A percentile compares a stretch with the other conserved stretches of the same genome.
Evolutionary conservation across 148 eudicot genomes (phyloP).

Genomic region (Fallopia convolvulus): DNA sequence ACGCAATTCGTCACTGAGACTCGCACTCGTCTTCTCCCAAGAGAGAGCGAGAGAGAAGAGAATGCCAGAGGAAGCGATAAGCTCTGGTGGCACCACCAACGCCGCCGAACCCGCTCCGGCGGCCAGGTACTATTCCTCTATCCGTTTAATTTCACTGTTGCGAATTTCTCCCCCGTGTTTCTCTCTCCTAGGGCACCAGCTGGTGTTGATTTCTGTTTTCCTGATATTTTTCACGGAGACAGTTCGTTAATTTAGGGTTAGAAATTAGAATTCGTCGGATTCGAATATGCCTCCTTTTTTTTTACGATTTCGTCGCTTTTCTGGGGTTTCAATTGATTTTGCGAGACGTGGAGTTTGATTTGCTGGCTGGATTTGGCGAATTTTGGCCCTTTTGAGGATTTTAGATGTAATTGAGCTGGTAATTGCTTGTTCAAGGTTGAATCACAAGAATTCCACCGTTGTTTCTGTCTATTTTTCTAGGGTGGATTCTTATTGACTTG

Average conservation of each 20-base stretch:
- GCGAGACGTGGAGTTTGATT: background rate
- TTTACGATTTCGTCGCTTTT: background rate
- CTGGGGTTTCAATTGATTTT: background rate
- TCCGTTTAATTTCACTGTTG: background rate
- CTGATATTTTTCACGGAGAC: background rate
- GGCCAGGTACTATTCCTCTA: constrained; percentile 39
- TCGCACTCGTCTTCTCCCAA: background rate
- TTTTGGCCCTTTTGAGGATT: background rate
- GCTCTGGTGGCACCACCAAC: constrained; percentile 51
- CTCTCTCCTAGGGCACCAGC: constrained; percentile 26
- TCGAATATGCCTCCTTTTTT: background rate
- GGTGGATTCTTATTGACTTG: background rate
- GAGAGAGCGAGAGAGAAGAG: constrained; percentile 13
- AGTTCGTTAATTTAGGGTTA: background rate
- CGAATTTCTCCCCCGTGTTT: background rate
- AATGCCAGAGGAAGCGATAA: constrained; percentile 69
- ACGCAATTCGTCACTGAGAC: background rate
- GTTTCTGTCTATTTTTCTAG: background rate
- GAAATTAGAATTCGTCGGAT: background rate
- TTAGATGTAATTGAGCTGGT: background rate
- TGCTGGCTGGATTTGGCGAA: background rate
- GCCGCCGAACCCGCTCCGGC: constrained; percentile 66
- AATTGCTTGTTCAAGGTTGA: background rate
- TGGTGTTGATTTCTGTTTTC: background rate
- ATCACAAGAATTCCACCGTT: background rate